Base-by-base conservation (phyloP, 345 rosid genomes). In the Cardiospermum halicacabum region DNA sequence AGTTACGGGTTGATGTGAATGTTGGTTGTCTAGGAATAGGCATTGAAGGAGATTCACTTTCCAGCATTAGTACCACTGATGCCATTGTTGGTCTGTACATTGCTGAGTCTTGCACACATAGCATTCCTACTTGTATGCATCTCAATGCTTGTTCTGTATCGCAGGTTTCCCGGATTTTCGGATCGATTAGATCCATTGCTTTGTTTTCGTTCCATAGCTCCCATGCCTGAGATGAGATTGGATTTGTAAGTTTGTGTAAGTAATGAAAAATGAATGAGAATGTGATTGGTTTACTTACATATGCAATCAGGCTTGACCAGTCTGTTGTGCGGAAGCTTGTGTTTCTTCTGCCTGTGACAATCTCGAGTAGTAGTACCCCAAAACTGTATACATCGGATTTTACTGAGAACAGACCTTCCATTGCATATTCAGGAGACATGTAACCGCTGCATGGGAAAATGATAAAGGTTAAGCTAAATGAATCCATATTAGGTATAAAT, bases 71-170 rank as follows among this genome's bases (percentile, higher is more conserved):
- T 54, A 89, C 68, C 61, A 83, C 87, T 2, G 82, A 57, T 36
- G 87, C 72, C 90, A 93, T 93, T 68, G 78, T 72, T 2, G 94
- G 98, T 65, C 97, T 81, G 9, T 79, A 57, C 25, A 65, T 70
- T 57, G 97, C 82, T 0, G 85, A 75, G 61, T 93, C 96, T 69
- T 93, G 97, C 39, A 84, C 98, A 65, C 98, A 90, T 13, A 90
- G 26, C 70, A 92, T 84, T 5, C 91, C 97, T 31, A 92, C 79
- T 5, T 93, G 90, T 64, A 93, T 75, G 75, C 97, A 93, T 65
- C 84, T 82, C 67, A 79, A 31, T 0, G 71, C 88, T 75, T 88
- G 86, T 25, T 70, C 65, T 10, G 64, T 42, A 26, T 76, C 65
- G 65, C 77, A 72, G 16, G 85, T 72, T 34, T 56, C 73, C 43